phyloP scores from a whole-genome alignment of 2,329 filamentous ascomycete species.

The Clarireedia monteithiana region DNA sequence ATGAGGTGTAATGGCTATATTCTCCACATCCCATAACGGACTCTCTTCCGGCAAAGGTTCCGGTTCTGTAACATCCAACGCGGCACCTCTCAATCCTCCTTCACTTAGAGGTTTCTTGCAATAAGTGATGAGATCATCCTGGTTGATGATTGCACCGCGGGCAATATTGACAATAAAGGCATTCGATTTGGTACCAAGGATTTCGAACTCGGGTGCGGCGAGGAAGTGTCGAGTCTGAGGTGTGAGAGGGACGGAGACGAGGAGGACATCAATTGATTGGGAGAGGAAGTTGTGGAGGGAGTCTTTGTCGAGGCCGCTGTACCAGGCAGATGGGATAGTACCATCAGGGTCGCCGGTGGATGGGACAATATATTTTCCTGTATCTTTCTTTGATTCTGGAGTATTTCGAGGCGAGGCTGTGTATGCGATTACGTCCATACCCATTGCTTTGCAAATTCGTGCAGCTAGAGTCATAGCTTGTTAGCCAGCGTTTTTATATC shows the following conservation, averaged over 20 bases:
- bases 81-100: constrained; percentile 49
- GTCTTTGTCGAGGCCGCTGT: constrained; percentile 27
- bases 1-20: constrained; percentile 59
- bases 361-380: constrained; percentile 52
- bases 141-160: constrained; percentile 53
- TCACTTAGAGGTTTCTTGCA: constrained; percentile 33
- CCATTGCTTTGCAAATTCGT: constrained; percentile 45
- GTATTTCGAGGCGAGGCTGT: constrained; percentile 53
- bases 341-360: constrained; percentile 41
- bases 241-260: constrained; percentile 33
- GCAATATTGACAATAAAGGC: constrained; percentile 58
- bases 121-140: constrained; percentile 48
- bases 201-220: constrained; percentile 32
- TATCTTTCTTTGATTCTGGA: constrained; percentile 46
- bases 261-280: constrained; percentile 31
- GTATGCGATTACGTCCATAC: constrained; percentile 57
- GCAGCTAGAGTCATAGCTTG: constrained; percentile 27
- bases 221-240: constrained; percentile 33
- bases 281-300: constrained; percentile 30
- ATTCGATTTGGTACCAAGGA: constrained; percentile 30
- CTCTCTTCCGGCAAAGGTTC: constrained; percentile 55
- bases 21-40: constrained; percentile 54
- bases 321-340: constrained; percentile 31
- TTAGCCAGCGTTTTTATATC: not conserved
- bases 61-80: constrained; percentile 61